Evolutionary conservation across 1,284 basidiomycete genomes (phyloP).

Genomic region (Trichosporon coremiiforme): DNA sequence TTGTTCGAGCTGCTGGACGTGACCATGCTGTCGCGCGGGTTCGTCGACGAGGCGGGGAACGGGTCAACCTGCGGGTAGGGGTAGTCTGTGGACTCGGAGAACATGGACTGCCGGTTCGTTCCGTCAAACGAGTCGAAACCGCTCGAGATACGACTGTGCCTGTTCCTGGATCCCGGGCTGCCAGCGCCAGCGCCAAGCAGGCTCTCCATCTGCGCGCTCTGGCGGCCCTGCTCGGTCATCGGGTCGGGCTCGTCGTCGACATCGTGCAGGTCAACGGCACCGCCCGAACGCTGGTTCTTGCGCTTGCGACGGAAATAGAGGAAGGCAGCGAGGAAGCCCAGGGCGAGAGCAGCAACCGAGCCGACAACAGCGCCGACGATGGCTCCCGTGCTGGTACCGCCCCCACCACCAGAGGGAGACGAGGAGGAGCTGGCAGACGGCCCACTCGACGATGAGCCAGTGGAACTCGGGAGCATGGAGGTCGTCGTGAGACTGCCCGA

Average conservation of each 20-base stretch:
- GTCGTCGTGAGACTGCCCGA: conserved; percentile 31
- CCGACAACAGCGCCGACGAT: conserved; percentile 30
- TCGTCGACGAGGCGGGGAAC: conserved; percentile 1
- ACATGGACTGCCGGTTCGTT: conserved; percentile 7
- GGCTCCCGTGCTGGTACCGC: conserved; percentile 17
- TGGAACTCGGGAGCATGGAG: not conserved
- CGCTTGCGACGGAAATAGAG: conserved; percentile 23
- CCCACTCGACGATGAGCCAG: not conserved
- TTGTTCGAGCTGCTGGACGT: conserved; percentile 16
- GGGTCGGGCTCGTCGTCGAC: not conserved
- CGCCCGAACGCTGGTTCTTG: not conserved
- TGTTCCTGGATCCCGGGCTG: not conserved
- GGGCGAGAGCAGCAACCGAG: conserved; percentile 16
- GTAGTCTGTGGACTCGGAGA: conserved; percentile 8
- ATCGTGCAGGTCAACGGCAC: conserved; percentile 5
- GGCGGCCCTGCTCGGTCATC: conserved; percentile 13
- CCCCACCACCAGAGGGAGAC: not conserved
- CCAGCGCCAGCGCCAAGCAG: not conserved
- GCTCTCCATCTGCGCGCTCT: conserved; percentile 18
- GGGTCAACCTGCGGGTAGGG: conserved; percentile 7
- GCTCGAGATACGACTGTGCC: conserved; percentile 18
- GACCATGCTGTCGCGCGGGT: conserved; percentile 6
- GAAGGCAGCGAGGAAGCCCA: conserved; percentile 18
- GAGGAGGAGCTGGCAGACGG: conserved; percentile 10
- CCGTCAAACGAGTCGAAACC: conserved; percentile 11